Percentiles rank a stretch among this genome's conserved stretches.
Conservation (phyloP, 805 yeast species). For the Candida hispaniensis region DNA sequence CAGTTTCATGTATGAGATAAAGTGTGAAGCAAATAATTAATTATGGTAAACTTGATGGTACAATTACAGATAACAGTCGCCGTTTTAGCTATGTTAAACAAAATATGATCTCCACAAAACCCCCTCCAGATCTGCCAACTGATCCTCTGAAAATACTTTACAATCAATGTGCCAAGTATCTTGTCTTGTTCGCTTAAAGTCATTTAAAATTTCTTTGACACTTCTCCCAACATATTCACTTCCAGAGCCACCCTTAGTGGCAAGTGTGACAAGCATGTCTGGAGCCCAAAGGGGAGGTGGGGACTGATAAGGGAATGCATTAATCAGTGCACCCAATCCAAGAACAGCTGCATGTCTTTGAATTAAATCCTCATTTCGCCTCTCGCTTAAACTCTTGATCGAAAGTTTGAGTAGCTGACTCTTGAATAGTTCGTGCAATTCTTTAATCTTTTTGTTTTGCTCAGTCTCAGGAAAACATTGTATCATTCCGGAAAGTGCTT, state of each 20-base stretch:
- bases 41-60: no score
- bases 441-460: constrained; percentile 31
- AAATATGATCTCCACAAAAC: constrained; percentile 88
- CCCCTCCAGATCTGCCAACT: constrained; percentile 86
- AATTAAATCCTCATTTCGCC: constrained; percentile 31
- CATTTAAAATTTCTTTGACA: constrained; percentile 70
- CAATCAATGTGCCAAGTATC: constrained; percentile 95
- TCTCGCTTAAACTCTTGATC: constrained; percentile 3
- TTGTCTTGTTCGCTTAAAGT: constrained; percentile 81
- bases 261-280: constrained; percentile 51
- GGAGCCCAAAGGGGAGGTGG: constrained; percentile 95
- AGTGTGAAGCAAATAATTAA: no score
- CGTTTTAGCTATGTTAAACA: no score
- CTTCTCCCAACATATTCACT: constrained; percentile 74
- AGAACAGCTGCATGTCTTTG: constrained; percentile 73
- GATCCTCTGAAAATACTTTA: constrained; percentile 59
- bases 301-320: constrained; percentile 80
- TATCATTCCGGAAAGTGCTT: constrained; percentile 68
- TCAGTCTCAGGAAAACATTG: constrained; percentile 46
- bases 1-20: no score
- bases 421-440: constrained; percentile 36
- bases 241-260: constrained; percentile 58
- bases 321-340: constrained; percentile 78
- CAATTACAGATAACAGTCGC: no score
- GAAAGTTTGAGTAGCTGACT: constrained; percentile 4